Percentiles rank a stretch among this genome's conserved stretches.
These are phyloP conservation scores for Mortierella sp. DNA, from an alignment of 371 early-diverging fungal genomes.

Conservation along the genomic window DNA sequence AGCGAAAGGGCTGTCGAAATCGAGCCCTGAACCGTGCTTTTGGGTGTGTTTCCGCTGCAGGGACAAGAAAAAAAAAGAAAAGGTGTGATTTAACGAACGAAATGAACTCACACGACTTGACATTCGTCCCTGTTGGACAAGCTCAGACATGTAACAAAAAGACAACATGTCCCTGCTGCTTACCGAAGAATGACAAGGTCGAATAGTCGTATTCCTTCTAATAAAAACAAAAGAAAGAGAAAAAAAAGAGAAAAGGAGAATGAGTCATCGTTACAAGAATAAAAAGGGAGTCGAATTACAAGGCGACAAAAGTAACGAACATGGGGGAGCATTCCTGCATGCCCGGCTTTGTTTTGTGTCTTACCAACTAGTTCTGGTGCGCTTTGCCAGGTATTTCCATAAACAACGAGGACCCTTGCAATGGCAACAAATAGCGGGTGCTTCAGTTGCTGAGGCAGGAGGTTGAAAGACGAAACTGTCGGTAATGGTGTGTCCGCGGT, in stretches of 20 bases:
- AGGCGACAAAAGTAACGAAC: background rate
- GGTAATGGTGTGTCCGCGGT: conserved; percentile 34
- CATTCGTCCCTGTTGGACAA: background rate
- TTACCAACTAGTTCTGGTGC: conserved; percentile 54
- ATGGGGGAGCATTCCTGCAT: background rate
- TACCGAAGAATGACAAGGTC: conserved; percentile 54
- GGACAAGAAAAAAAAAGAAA: background rate
- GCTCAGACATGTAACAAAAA: background rate
- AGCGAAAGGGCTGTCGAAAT: conserved; percentile 57
- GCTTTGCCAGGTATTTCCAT: conserved; percentile 57
- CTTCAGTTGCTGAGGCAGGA: conserved; percentile 38
- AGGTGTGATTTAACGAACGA: background rate
- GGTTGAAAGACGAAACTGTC: conserved; percentile 38
- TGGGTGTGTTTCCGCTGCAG: conserved; percentile 56
- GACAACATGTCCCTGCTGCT: background rate
- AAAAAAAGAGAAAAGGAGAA: background rate
- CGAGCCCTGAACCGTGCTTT: conserved; percentile 57
- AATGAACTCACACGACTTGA: conserved; percentile 3
- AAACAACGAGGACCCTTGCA: conserved; percentile 42
- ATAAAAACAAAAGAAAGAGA: background rate
- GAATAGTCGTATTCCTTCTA: conserved; percentile 53
- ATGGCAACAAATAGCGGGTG: conserved; percentile 53
- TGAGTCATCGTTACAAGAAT: background rate
- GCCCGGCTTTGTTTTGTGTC: background rate
- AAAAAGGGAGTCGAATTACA: background rate